Percentiles rank a stretch among this genome's conserved stretches.
Evolutionary conservation across 352 stramenopile genomes (phyloP).

Genomic region (Phytophthora tentaculata): DNA sequence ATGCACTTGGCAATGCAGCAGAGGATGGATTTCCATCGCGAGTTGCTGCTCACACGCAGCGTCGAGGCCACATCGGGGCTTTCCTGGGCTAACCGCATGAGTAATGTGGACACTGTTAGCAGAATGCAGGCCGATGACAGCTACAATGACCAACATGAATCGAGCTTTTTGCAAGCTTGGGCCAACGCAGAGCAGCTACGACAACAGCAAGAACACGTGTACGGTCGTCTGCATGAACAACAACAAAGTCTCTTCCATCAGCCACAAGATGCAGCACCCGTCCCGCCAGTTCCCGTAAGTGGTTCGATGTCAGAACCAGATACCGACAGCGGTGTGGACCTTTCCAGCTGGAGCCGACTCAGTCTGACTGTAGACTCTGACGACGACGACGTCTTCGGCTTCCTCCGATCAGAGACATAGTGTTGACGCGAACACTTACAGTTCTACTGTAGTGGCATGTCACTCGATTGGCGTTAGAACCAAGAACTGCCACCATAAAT

Average conservation of each 20-base stretch:
- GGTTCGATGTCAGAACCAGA: background rate
- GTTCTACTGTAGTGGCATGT: too few relatives aligned
- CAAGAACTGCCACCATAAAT: background rate
- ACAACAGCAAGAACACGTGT: constrained; percentile 21
- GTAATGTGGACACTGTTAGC: background rate
- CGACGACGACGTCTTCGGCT: constrained; percentile 37
- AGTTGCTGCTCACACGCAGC: constrained; percentile 32
- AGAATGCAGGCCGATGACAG: background rate
- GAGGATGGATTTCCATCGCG: constrained; percentile 36
- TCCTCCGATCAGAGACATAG: constrained; percentile 19
- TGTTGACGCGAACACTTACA: constrained; percentile 7
- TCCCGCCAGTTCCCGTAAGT: background rate
- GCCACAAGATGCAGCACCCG: constrained; percentile 12
- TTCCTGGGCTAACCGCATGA: constrained; percentile 14
- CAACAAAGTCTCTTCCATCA: constrained; percentile 28
- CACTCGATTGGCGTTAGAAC: background rate
- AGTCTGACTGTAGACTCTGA: constrained; percentile 30
- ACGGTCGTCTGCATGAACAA: constrained; percentile 25
- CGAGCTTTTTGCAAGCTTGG: constrained; percentile 29
- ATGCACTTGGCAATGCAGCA: constrained; percentile 35
- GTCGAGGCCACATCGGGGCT: constrained; percentile 20
- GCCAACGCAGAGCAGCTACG: constrained; percentile 21
- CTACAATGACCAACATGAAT: constrained; percentile 1
- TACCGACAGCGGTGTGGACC: constrained; percentile 16
- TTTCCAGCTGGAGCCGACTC: constrained; percentile 26